Evolutionary conservation across 192 early-diverging fungal species (phyloP).

Genomic region (Gorgonomyces haynaldii): DNA sequence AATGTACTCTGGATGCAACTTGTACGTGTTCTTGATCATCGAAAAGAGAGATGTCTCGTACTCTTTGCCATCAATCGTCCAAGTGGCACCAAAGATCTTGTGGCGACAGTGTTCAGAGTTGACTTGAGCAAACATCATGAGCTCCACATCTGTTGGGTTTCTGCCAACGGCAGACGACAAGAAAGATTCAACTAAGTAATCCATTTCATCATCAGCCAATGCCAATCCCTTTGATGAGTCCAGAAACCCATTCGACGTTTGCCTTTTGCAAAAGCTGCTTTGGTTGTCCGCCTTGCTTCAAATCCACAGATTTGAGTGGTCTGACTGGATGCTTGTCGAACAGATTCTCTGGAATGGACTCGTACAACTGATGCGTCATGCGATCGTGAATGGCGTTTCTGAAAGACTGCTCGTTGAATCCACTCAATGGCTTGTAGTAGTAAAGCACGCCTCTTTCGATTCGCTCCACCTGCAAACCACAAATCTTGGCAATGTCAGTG

Average conservation of each 20-base stretch:
- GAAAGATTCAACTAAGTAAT: constrained; percentile 84
- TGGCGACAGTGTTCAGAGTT: constrained; percentile 99
- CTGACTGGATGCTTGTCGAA: constrained; percentile 45
- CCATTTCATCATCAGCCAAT: constrained; percentile 91
- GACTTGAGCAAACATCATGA: constrained; percentile 99
- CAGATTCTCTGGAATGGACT: constrained; percentile 57
- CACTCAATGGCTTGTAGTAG: constrained; percentile 25
- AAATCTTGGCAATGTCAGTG: constrained; percentile 89
- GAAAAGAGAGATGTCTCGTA: constrained; percentile 79
- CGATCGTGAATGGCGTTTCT: constrained; percentile 67
- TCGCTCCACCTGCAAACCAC: constrained; percentile 70
- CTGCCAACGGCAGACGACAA: constrained; percentile 40
- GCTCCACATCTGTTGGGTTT: constrained; percentile 96
- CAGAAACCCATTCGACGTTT: constrained; percentile 70
- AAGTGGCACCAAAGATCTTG: constrained; percentile 98
- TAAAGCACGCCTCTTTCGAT: constrained; percentile 86
- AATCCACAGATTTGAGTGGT: constrained; percentile 50
- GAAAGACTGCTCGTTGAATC: constrained; percentile 13
- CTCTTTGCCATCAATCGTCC: constrained; percentile 86
- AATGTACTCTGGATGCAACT: constrained; percentile 64
- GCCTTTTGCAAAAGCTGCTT: constrained; percentile 58
- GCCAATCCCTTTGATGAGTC: constrained; percentile 42
- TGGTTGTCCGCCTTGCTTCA: constrained; percentile 32
- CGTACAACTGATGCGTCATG: constrained; percentile 83
- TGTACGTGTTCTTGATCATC: constrained; percentile 93